These are phyloP conservation scores for Neurospora africana DNA, from an alignment of 495 filamentous ascomycete genomes.

Conservation along the genomic window DNA sequence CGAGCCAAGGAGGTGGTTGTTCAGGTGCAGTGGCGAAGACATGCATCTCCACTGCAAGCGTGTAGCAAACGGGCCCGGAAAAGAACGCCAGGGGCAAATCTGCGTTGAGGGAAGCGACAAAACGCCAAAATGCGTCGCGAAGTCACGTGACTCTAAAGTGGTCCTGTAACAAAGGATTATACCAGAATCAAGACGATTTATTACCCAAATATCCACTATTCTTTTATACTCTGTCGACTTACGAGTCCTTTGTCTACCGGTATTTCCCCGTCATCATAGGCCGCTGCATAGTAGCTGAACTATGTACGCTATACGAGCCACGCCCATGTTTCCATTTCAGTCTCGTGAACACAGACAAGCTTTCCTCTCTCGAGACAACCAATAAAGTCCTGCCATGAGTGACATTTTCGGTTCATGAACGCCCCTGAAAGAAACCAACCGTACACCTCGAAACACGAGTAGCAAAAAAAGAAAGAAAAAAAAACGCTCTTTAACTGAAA, in stretches of 20 bases:
- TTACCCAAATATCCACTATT: background rate
- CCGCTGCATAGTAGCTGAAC: background rate
- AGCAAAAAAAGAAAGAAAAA: background rate
- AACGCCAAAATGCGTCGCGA: slow-evolving; percentile 3
- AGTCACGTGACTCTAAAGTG: slow-evolving; percentile 7
- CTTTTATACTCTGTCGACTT: background rate
- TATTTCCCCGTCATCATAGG: background rate
- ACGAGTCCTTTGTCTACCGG: background rate
- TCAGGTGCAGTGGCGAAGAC: background rate
- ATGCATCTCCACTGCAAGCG: background rate
- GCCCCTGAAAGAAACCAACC: background rate
- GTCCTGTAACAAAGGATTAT: background rate
- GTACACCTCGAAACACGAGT: background rate
- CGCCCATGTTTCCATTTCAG: background rate
- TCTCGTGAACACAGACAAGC: background rate
- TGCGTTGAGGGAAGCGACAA: background rate
- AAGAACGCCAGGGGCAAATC: background rate
- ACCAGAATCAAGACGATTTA: background rate
- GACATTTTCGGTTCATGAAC: background rate
- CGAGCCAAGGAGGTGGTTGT: background rate
- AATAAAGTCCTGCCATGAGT: background rate
- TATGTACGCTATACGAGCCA: background rate
- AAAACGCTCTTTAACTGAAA: background rate
- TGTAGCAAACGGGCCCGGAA: background rate
- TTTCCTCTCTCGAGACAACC: background rate